Base-by-base conservation (phyloP, 1,284 basidiomycete species). In the Ganoderma boninense region DNA sequence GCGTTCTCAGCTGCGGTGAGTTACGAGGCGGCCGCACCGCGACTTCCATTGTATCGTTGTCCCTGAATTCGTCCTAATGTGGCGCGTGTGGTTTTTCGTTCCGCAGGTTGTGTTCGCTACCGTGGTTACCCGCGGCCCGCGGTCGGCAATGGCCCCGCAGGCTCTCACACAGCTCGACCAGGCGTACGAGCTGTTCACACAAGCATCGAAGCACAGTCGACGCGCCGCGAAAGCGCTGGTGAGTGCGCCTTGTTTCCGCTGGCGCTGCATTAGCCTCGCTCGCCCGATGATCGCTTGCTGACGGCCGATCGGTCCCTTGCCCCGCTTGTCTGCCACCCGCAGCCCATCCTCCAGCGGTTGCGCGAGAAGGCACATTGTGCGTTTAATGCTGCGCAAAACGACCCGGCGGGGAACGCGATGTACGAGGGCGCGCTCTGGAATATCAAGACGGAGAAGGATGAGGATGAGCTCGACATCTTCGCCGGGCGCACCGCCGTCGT, bases 401-500 rank as follows among this genome's bases (percentile, higher is more conserved):
- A 74, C 56, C 69, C 68, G 16, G 52, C 73, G 3, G 67, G 68
- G 0, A 63, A 29, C 35, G 38, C 66, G 14, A 40, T 71, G 62
- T 68, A 73, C 54, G 75, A 77, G 35, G 78, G 77, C 49, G 69
- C 74, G 35, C 71, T 72, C 26, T 78, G 76, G 77, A 75, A 64
- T n/a, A 63, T 76, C 52, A 72, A 78, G 64, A 62, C 71, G 64
- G 77, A 80, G 46, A 86, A 87, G 69, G 87, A 89, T 60, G 89
- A 85, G 59, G 88, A 92, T 71, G 90, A 90, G 76, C 83, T 92
- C n/a, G 89, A 90, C 52, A 82, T 92, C 35, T 91, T 91, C 68
- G 90, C 90, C 26, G 90, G 79, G 16, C 73, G 75, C 43, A 77
- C 75, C n/a, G 65, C 72, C 23, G 71, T 78, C 42, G 71, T 78